A percentile compares a stretch with the other conserved stretches of the same genome.
Evolutionary conservation across 129 eudicot genomes (phyloP).

Genomic region (Lactuca saligna): DNA sequence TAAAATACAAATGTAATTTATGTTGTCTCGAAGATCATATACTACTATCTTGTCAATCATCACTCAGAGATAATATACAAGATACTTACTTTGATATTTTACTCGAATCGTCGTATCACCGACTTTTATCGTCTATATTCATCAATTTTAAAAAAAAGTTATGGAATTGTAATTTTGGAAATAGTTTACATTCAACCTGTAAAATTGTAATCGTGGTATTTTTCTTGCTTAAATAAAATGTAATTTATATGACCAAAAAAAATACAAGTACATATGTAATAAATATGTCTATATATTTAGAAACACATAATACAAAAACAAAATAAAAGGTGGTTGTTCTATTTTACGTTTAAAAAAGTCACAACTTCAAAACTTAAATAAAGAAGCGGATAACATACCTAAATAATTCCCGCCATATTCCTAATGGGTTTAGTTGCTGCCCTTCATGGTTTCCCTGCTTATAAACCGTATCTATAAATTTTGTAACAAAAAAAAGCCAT

Average conservation of each 20-base stretch:
- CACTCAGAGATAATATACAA: not conserved
- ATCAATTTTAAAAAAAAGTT: too few relatives aligned
- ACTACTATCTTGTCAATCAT: not conserved
- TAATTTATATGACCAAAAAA: not conserved
- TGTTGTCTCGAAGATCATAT: not conserved
- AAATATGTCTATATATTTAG: not conserved
- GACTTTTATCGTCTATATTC: not conserved
- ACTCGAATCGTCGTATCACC: not conserved
- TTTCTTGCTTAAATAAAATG: not conserved
- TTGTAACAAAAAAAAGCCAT: constrained; percentile 2
- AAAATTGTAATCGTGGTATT: too few relatives aligned
- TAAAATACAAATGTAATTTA: not conserved
- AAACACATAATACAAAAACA: not conserved
- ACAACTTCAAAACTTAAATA: constrained; percentile 7
- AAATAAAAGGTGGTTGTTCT: not conserved
- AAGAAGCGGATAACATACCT: constrained; percentile 23
- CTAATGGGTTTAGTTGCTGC: constrained; percentile 12
- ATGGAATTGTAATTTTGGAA: not conserved
- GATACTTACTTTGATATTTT: too few relatives aligned
- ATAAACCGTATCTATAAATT: constrained; percentile 15
- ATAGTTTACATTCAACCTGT: not conserved
- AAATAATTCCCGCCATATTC: constrained; percentile 35
- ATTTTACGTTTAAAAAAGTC: constrained; percentile 2
- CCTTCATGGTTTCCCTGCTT: constrained; percentile 8
- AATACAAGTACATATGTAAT: not conserved